Percentiles rank a stretch among this genome's conserved stretches.
phyloP scores from a whole-genome alignment of 352 stramenopile genomes.

The Pythium myriotylum region DNA sequence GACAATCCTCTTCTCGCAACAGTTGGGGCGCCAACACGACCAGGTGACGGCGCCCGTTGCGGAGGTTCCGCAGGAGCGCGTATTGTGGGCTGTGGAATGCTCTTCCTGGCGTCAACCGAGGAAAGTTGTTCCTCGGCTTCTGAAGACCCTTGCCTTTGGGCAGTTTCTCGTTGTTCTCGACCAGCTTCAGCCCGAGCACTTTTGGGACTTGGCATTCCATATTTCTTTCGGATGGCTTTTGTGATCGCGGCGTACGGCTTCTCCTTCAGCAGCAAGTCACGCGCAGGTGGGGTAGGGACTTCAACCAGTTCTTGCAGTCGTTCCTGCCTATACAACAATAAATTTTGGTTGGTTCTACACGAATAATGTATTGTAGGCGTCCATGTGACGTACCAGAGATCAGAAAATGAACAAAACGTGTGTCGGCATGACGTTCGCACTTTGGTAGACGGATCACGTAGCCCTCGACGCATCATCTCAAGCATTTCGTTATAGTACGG shows the following conservation, averaged over 20 bases:
- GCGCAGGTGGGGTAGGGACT: conserved; percentile 41
- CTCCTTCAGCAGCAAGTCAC: conserved; percentile 47
- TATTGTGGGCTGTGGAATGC: conserved; percentile 1
- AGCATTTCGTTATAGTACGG: conserved; percentile 51
- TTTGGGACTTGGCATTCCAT: conserved; percentile 4
- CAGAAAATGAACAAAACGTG: conserved; percentile 45
- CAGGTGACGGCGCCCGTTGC: conserved; percentile 5
- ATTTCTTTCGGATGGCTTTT: conserved; percentile 44
- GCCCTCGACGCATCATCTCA: conserved; percentile 47
- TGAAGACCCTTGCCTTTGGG: conserved; percentile 11
- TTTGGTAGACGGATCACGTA: conserved; percentile 43
- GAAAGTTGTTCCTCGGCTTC: conserved; percentile 5
- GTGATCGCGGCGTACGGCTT: conserved; percentile 49
- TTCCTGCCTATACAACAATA: conserved; percentile 61
- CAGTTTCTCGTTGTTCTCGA: conserved; percentile 10
- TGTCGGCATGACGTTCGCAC: conserved; percentile 55
- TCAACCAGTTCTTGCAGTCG: conserved; percentile 49
- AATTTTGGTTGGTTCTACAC: too few species aligned
- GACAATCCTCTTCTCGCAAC: neutral
- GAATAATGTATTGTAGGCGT: neutral
- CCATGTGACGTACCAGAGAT: conserved; percentile 43
- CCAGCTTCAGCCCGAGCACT: conserved; percentile 1
- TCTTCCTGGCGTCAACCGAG: too few species aligned
- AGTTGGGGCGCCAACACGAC: conserved; percentile 1
- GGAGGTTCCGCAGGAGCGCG: neutral